Percentiles rank a stretch among this genome's conserved stretches.
These are phyloP conservation scores for Pneumocystis oryctolagi DNA, from an alignment of 1,139 yeast genomes.

Conservation along the genomic window DNA sequence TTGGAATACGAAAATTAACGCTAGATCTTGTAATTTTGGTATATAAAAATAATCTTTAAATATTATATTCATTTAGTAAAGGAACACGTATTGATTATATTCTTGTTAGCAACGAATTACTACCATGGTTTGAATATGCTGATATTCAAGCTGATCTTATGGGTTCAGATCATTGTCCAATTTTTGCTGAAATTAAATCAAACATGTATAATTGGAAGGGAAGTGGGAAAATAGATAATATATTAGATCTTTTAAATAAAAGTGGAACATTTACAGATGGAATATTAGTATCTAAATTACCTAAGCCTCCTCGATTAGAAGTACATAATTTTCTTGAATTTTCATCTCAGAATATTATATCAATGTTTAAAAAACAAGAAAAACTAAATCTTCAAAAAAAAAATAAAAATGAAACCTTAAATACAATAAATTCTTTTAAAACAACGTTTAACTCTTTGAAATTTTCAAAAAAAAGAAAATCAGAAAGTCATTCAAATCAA, in stretches of 20 bases:
- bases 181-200: conserved; percentile 47
- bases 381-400: background rate
- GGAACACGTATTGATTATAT: conserved; percentile 83
- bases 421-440: conserved; percentile 4
- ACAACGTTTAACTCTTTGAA: background rate
- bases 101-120: conserved; percentile 32
- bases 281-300: background rate
- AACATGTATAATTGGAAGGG: conserved; percentile 1
- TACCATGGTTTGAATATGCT: conserved; percentile 30
- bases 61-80: background rate
- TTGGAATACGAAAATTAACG: conserved; percentile 74
- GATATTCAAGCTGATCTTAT: conserved; percentile 52
- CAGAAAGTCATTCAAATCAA: conserved; percentile 1
- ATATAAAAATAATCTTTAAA: background rate
- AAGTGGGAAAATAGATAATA: background rate
- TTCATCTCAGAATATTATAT: conserved; percentile 7
- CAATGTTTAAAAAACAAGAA: conserved; percentile 1
- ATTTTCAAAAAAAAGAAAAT: background rate
- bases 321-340: conserved; percentile 13
- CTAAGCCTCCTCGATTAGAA: conserved; percentile 13
- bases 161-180: conserved; percentile 95
- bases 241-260: background rate
- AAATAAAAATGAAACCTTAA: conserved; percentile 1
- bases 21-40: conserved; percentile 59
- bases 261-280: background rate